A percentile compares a stretch with the other conserved stretches of the same genome.
Evolutionary conservation across 805 yeast species (phyloP).

Genomic region (Kockiozyma suomiensis): DNA sequence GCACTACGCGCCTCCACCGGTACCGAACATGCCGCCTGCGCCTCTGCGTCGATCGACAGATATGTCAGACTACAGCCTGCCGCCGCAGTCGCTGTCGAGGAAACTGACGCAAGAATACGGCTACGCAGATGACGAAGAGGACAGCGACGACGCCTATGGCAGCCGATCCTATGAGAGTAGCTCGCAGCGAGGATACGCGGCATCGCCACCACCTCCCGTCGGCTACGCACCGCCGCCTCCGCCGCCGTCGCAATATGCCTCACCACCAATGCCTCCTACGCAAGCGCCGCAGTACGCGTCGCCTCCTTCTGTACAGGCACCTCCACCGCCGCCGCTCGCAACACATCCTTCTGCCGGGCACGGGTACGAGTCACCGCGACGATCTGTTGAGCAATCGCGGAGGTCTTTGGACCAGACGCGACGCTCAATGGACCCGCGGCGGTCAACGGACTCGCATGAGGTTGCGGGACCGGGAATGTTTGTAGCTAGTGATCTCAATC

Average conservation of each 20-base stretch:
- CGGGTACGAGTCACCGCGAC: slow-evolving; percentile 1
- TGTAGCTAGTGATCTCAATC: slow-evolving; percentile 42
- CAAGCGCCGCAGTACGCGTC: slow-evolving; percentile 36
- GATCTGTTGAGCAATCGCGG: slow-evolving; percentile 15
- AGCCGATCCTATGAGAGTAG: slow-evolving; percentile 71
- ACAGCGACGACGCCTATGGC: slow-evolving; percentile 31
- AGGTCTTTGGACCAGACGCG: slow-evolving; percentile 13
- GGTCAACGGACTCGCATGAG: slow-evolving; percentile 34
- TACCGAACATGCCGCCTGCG: slow-evolving; percentile 19
- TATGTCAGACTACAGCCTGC: slow-evolving; percentile 8
- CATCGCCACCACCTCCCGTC: slow-evolving; percentile 29
- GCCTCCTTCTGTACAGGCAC: slow-evolving; percentile 32
- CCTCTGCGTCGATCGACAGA: slow-evolving; percentile 7
- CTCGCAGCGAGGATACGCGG: slow-evolving; percentile 37
- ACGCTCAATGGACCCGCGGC: slow-evolving; percentile 26
- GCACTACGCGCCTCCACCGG: slow-evolving; percentile 25
- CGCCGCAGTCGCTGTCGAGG: background rate
- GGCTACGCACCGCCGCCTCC: slow-evolving; percentile 27
- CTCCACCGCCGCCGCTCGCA: slow-evolving; percentile 37
- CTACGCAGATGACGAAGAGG: slow-evolving; percentile 11
- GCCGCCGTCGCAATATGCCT: slow-evolving; percentile 29
- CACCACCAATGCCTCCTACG: slow-evolving; percentile 26
- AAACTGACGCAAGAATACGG: background rate
- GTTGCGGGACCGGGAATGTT: slow-evolving; percentile 19
- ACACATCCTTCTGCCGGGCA: background rate